Base-by-base conservation (phyloP, 1,139 yeast genomes). In the Pichia sorboxylosa region DNA sequence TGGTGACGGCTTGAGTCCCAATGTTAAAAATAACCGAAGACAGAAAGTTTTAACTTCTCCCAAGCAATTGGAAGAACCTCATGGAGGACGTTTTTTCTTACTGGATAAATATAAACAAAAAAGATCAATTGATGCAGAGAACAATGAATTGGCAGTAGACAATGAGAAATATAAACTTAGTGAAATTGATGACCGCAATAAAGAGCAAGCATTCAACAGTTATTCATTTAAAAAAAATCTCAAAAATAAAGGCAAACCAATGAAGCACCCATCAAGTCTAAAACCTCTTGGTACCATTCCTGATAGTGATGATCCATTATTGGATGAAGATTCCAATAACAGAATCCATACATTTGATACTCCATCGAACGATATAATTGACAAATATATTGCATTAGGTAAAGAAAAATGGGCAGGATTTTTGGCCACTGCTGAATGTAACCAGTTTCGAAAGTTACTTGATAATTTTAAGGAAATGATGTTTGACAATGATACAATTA, bases 351-450 rank as follows among this genome's bases (percentile, higher is more conserved):
- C 42, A 27, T 47, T 39, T 13, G 47, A 45, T 26, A 40, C 40
- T 8, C 41, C 46, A 20, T 47, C 44, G 28, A 42, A 40, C 11
- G 31, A 34, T 10, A 33, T 40, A 23, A 22, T 48, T 13, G 44
- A 44, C 25, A 26, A 35, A 28, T 47, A 46, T 26, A 6, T 45
- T 13, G 38, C 31, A 5, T 38, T 45, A 42, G 51, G 49, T 3
- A 44, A 44, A 24, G 47, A 43, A 18, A 46, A 47, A 28, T 38
- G 51, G 41, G 51, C 46, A 2, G 44, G 41, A 6, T 49, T 46
- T 30, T 33, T 51, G 24, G 52, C 54, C 3, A 43, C 47, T 16
- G 39, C 45, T 5, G 40, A 47, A 13, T 31, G 44, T 8, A 39
- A 38, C 4, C 45, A 49, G 24, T 51, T 51, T 27, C 29, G 38